These are phyloP conservation scores for Andrographis paniculata DNA, from an alignment of 305 asterid genomes.

Conservation along the genomic window DNA sequence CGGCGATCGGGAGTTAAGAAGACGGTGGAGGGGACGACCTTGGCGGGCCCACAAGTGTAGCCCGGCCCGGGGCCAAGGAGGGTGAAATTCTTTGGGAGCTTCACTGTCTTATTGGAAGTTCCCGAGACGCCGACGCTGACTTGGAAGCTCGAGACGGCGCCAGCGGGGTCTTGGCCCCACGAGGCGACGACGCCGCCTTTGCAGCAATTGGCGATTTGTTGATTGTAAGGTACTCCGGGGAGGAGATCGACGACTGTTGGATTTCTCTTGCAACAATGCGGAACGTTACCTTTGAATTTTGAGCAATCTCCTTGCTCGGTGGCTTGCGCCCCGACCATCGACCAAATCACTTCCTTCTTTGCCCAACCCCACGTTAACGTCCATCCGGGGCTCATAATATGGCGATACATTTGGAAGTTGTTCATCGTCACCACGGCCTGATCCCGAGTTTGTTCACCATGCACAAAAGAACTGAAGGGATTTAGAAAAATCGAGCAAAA, in stretches of 20 bases:
- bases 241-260: conserved; percentile 67
- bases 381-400: conserved; percentile 80
- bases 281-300: conserved; percentile 66
- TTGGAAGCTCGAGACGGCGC: conserved; percentile 59
- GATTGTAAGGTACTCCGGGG: conserved; percentile 84
- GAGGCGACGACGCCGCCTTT: conserved; percentile 75
- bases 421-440: conserved; percentile 69
- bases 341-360: conserved; percentile 85
- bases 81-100: conserved; percentile 59
- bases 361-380: conserved; percentile 77
- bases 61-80: conserved; percentile 78
- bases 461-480: neutral
- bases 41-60: conserved; percentile 80
- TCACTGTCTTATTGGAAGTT: conserved; percentile 72
- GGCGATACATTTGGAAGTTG: conserved; percentile 78
- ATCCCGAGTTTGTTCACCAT: neutral
- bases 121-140: conserved; percentile 70
- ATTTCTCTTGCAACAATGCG: conserved; percentile 65
- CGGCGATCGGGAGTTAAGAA: conserved; percentile 51
- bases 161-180: conserved; percentile 78
- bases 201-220: conserved; percentile 74
- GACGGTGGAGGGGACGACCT: conserved; percentile 61
- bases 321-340: conserved; percentile 77
- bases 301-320: conserved; percentile 92
- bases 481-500: neutral